These are phyloP conservation scores for Blastobotrys peoriensis DNA, from an alignment of 805 yeast species.

Conservation along the genomic window DNA sequence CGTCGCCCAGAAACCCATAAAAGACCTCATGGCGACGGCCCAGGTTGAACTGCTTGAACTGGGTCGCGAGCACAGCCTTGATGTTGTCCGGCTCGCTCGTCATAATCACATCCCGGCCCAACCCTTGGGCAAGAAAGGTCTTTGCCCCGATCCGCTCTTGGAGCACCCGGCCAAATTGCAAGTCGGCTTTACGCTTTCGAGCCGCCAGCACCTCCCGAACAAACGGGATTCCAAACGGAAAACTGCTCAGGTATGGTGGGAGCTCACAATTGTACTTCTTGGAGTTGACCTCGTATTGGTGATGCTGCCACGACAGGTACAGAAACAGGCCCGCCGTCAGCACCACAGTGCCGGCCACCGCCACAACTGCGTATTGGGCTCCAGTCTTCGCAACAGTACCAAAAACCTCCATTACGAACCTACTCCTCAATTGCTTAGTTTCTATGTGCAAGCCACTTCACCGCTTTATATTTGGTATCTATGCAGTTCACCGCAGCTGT, in stretches of 20 bases:
- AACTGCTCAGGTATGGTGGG: background rate
- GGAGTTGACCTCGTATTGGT: background rate
- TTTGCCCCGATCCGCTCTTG: background rate
- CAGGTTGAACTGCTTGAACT: slow-evolving; percentile 25
- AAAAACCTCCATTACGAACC: no score
- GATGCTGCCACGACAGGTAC: background rate
- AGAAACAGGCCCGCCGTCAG: background rate
- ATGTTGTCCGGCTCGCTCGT: slow-evolving; percentile 26
- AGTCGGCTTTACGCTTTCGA: background rate
- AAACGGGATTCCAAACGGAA: background rate
- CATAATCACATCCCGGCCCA: background rate
- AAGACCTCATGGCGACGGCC: slow-evolving; percentile 24
- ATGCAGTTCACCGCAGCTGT: no score
- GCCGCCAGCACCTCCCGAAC: background rate
- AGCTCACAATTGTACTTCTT: background rate
- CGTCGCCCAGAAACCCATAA: slow-evolving; percentile 29
- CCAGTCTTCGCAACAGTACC: no score
- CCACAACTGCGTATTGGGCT: background rate
- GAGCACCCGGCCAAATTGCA: background rate
- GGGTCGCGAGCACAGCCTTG: slow-evolving; percentile 27
- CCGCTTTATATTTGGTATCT: no score
- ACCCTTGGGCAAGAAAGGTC: background rate
- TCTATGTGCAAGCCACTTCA: no score
- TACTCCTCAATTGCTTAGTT: no score
- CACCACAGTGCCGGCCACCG: background rate